Evolutionary conservation across 371 early-diverging fungal genomes (phyloP).

Genomic region (Circinella minor): DNA sequence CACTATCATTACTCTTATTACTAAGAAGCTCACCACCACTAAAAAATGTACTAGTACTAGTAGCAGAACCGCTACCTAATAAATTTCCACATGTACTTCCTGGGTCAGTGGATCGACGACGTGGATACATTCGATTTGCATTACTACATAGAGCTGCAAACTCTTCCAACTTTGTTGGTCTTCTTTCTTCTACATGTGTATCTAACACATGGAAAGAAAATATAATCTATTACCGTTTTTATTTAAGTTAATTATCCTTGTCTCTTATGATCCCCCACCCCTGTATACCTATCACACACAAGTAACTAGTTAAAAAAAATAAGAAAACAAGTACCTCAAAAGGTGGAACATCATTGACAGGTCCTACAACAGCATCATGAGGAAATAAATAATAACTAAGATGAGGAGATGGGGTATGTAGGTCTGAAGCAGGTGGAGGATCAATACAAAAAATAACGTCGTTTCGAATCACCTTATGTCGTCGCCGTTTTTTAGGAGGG

Average conservation of each 20-base stretch:
- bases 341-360: slow-evolving; percentile 35
- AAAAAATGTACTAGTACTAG: no score
- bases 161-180: slow-evolving; percentile 34
- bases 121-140: slow-evolving; percentile 7
- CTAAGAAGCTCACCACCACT: neutral
- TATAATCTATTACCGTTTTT: slow-evolving; percentile 2
- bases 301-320: neutral
- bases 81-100: neutral
- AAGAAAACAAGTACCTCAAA: slow-evolving; percentile 33
- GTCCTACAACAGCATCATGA: slow-evolving; percentile 51
- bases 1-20: neutral
- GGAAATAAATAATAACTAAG: slow-evolving; percentile 43
- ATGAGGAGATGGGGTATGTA: slow-evolving; percentile 15
- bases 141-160: slow-evolving; percentile 39
- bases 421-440: neutral
- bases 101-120: slow-evolving; percentile 22
- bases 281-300: no score
- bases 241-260: no score
- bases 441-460: slow-evolving; percentile 20
- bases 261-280: no score
- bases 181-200: slow-evolving; percentile 3
- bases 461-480: slow-evolving; percentile 21
- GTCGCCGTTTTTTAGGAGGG: slow-evolving; percentile 21
- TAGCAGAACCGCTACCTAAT: no score
- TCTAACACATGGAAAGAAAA: slow-evolving; percentile 27